Base-by-base conservation (phyloP, 805 yeast genomes). In the Metschnikowia continentalis region DNA sequence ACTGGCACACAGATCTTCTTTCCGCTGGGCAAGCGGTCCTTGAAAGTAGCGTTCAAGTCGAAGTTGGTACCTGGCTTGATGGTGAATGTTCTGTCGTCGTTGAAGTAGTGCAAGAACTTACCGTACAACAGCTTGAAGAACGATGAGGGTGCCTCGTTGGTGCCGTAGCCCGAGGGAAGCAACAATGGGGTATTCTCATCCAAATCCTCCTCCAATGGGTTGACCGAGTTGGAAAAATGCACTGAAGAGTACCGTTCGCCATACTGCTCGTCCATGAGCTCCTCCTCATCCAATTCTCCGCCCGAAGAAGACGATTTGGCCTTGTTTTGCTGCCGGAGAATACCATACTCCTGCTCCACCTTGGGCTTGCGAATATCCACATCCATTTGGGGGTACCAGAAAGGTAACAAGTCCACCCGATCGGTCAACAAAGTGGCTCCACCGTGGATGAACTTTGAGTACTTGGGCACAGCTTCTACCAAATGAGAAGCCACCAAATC, bases 391-490 rank as follows among this genome's bases (percentile, higher is more conserved):
- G 98, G 97, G 55, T 84, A 77, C 99, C 99, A 94, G 72, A 89
- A 94, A 48, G 99, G 99, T 64, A 94, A 84, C 57, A 89, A 78
- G 47, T 84, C 80, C 38, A 90, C 90, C 67, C 77, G 81, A 40
- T 90, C 92, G 15, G 96, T 92, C 57, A 94, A 72, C 62, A 94
- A 73, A n/a, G 94, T 78, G 5, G 99, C 96, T 53, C 90, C 84
- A 60, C 99, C 99, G 63, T 94, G 99, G 60, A 94, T 92, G 63
- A 94, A 94, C 69, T 94, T 94, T 49, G 98, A 92, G 69, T 90
- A 94, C 70, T 94, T 94, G 30, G 99, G 99, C 40, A 94, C 97
- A 1, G 97, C 97, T 71, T 94, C 99, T 39, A 94, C 99, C 47
- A 94, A 76, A 69, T 94, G 99, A 30, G 95, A 86, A 0, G 91